phyloP scores from a whole-genome alignment of 371 early-diverging fungal genomes.

The Apophysomyces ossiformis region DNA sequence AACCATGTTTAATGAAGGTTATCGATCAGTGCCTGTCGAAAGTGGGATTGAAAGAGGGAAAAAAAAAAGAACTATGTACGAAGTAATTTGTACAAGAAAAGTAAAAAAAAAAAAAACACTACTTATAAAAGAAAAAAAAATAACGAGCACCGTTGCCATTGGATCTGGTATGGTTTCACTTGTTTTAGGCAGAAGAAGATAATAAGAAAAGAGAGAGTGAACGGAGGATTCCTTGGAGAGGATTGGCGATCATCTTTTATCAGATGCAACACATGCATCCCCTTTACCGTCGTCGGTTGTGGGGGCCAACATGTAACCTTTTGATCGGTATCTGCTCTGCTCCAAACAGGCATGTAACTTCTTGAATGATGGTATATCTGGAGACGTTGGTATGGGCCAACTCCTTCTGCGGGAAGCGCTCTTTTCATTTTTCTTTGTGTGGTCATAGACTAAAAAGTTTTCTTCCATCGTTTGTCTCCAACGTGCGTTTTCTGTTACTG shows the following conservation, averaged over 20 bases:
- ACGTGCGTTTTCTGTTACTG: slow-evolving; percentile 22
- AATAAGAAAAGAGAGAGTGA: background rate
- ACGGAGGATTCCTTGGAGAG: background rate
- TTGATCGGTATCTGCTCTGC: background rate
- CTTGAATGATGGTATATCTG: background rate
- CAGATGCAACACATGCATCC: background rate
- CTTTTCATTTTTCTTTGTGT: slow-evolving; percentile 33
- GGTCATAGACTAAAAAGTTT: slow-evolving; percentile 58
- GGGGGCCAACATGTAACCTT: background rate
- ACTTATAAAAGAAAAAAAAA: too few species aligned
- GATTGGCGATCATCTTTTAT: background rate
- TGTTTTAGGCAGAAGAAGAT: background rate
- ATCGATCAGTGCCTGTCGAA: too few species aligned
- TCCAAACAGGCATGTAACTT: background rate
- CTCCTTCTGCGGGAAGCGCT: background rate
- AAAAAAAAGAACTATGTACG: background rate
- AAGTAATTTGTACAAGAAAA: background rate
- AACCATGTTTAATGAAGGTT: too few species aligned
- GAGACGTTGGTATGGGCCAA: background rate
- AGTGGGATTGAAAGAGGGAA: background rate
- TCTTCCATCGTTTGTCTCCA: slow-evolving; percentile 58
- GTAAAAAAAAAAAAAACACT: background rate
- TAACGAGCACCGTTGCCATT: too few species aligned
- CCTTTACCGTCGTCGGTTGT: background rate
- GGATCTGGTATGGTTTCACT: background rate